phyloP scores from a whole-genome alignment of 2,329 filamentous ascomycete species.

The Fusarium hostae region DNA sequence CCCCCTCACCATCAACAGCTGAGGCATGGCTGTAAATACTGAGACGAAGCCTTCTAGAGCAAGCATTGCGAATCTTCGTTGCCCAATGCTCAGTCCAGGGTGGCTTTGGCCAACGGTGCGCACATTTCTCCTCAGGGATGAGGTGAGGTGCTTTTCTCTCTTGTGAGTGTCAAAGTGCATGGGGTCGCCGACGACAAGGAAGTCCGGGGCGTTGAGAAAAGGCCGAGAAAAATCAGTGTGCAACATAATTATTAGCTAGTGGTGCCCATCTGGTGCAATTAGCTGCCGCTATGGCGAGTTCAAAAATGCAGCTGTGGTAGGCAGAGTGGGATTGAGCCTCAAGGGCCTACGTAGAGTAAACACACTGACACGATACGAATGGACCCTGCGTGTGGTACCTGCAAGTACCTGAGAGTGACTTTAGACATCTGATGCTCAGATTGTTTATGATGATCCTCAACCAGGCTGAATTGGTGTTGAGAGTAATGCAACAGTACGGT shows the following conservation, averaged over 20 bases:
- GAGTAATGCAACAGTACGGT: conserved; percentile 1
- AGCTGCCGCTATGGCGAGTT: conserved; percentile 33
- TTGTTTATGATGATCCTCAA: not conserved
- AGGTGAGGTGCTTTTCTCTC: conserved; percentile 13
- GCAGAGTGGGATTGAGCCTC: conserved; percentile 27
- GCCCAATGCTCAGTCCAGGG: conserved; percentile 29
- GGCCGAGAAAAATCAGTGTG: conserved; percentile 18
- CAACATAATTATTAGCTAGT: conserved; percentile 3
- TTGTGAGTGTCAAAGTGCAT: conserved; percentile 12
- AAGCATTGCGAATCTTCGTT: conserved; percentile 30
- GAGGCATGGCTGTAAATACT: conserved; percentile 2
- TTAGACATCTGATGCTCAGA: not conserved
- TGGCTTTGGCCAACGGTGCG: conserved; percentile 37
- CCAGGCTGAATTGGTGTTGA: conserved; percentile 18
- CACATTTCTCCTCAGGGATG: conserved; percentile 24
- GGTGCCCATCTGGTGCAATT: conserved; percentile 31
- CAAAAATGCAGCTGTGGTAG: conserved; percentile 4
- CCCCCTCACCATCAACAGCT: conserved; percentile 23
- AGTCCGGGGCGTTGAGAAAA: conserved; percentile 21
- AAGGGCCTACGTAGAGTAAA: not conserved
- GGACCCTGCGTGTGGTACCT: conserved; percentile 11
- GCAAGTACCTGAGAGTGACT: conserved; percentile 30
- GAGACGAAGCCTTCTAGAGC: conserved; percentile 10
- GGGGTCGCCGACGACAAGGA: conserved; percentile 23
- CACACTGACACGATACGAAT: not conserved